Conservation (phyloP, 306 rosid genomes). For the Malus orientalis region DNA sequence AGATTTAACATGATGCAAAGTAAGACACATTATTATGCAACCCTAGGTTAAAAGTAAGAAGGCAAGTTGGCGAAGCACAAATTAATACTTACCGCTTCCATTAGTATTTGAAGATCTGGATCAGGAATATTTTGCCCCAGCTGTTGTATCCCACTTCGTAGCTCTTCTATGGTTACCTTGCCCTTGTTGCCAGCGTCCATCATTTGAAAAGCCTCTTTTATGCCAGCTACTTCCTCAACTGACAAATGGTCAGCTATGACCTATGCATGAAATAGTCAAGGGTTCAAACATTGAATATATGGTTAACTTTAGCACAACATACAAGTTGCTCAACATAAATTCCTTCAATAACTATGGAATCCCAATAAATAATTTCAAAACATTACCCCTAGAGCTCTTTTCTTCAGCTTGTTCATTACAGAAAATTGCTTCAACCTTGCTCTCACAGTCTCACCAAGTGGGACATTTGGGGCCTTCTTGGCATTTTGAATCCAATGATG, state of each 20-base stretch:
- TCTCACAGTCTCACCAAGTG: constrained; percentile 55
- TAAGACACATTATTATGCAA: neutral
- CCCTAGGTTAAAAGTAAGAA: neutral
- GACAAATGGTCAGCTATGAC: constrained; percentile 58
- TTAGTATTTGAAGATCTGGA: constrained; percentile 45
- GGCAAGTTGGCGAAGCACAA: neutral
- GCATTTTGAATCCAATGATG: constrained; percentile 58
- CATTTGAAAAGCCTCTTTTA: constrained; percentile 48
- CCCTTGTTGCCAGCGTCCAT: constrained; percentile 43
- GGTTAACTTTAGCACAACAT: neutral
- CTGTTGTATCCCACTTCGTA: constrained; percentile 40
- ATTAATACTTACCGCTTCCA: constrained; percentile 42
- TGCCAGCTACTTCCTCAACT: constrained; percentile 54
- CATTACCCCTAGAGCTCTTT: constrained; percentile 53
- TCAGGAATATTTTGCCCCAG: constrained; percentile 54
- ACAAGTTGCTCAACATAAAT: neutral
- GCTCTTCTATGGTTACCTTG: constrained; percentile 40
- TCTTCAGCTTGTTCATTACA: constrained; percentile 56
- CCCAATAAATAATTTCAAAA: neutral
- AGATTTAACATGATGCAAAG: neutral
- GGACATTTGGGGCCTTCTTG: constrained; percentile 55
- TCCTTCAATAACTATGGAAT: neutral
- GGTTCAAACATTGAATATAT: neutral
- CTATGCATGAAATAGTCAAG: constrained; percentile 14
- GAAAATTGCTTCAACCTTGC: constrained; percentile 58